Evolutionary conservation across 192 early-diverging fungal genomes (phyloP), one percentile per base, ranked within the genome.

Genomic region (Linnemannia hyalina): DNA sequence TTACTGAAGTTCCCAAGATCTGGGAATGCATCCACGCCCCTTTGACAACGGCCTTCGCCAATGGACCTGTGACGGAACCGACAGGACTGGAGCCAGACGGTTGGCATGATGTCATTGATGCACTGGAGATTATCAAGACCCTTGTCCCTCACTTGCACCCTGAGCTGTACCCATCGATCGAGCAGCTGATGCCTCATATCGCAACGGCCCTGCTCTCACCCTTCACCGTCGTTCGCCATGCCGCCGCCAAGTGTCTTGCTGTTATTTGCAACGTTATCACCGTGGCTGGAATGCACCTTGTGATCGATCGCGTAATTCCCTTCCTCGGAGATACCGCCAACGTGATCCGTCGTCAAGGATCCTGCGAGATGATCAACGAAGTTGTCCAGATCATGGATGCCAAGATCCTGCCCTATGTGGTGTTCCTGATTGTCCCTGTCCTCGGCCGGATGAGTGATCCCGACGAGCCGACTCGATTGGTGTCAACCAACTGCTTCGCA

Each of bases 381-480:
- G 87, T 98, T 4, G 95, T 98, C 15, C 91, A 95, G 71, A 88
- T 84, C 13, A 91, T 99, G 76, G 95, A 95, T 49, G 93, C 95
- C 65, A 92, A 91, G 76, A 94, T 99, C 60, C 88, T 99, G 49
- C 97, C 99, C 5, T 99, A 99, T 82, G 95, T 99, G n/a, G 95
- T 98, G 18, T 99, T 99, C 82, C 87, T 99, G 80, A 96, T 99
- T 74, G 96, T 99, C 20, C 99, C 99, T 1, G 93, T 99, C 42
- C 93, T 99, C 26, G 96, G 97, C 41, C 94, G 97, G 15, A 99
- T 99, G 97, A 98, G 97, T 76, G 99, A 99, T 89, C 90, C 93
- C 4, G 94, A 99, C 73, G 97, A 98, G 80, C 90, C 92, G 41
- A 95, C 98, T 10, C 95, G 99, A 32, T 91, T 99, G 46, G 91